A percentile compares a stretch with the other conserved stretches of the same genome.
These are phyloP conservation scores for Teunomyces gatunensis DNA, from an alignment of 805 yeast genomes.

Conservation along the genomic window DNA sequence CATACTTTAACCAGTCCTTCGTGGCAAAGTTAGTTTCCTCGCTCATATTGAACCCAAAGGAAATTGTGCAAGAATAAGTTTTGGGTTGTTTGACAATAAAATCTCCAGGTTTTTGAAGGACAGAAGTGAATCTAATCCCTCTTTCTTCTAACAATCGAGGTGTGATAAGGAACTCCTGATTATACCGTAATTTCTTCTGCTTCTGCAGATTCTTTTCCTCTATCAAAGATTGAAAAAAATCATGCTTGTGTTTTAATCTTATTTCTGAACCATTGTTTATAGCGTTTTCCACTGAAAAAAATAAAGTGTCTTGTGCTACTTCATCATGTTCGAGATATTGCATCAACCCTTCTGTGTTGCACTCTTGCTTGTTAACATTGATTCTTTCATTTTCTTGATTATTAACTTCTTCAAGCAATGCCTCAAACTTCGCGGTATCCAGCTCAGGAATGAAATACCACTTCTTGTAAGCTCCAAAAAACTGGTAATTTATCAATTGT, in stretches of 20 bases:
- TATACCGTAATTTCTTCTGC: slow-evolving; percentile 17
- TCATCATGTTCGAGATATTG: slow-evolving; percentile 15
- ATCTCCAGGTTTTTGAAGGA: slow-evolving; percentile 63
- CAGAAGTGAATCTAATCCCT: slow-evolving; percentile 48
- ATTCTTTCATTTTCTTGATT: slow-evolving; percentile 5
- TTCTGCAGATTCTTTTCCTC: slow-evolving; percentile 3
- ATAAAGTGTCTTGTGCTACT: slow-evolving; percentile 21
- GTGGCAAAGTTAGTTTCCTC: slow-evolving; percentile 61
- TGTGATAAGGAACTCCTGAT: slow-evolving; percentile 47
- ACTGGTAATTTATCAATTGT: slow-evolving; percentile 51
- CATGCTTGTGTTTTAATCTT: slow-evolving; percentile 29
- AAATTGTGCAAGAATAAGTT: slow-evolving; percentile 48
- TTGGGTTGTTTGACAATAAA: slow-evolving; percentile 57
- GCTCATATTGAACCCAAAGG: slow-evolving; percentile 54
- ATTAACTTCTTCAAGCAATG: slow-evolving; percentile 22
- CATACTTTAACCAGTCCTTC: slow-evolving; percentile 50
- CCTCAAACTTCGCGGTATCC: slow-evolving; percentile 52
- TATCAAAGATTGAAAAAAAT: slow-evolving; percentile 16
- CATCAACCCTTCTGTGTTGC: slow-evolving; percentile 20
- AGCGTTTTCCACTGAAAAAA: slow-evolving; percentile 31
- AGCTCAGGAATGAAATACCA: slow-evolving; percentile 66
- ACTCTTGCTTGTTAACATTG: slow-evolving; percentile 12
- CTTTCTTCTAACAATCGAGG: slow-evolving; percentile 46
- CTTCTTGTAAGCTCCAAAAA: slow-evolving; percentile 51
- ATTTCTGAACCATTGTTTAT: slow-evolving; percentile 26